Percentiles rank a stretch among this genome's conserved stretches.
These are phyloP conservation scores for Meyerozyma sp. DNA, from an alignment of 1,139 yeast genomes.

Conservation along the genomic window DNA sequence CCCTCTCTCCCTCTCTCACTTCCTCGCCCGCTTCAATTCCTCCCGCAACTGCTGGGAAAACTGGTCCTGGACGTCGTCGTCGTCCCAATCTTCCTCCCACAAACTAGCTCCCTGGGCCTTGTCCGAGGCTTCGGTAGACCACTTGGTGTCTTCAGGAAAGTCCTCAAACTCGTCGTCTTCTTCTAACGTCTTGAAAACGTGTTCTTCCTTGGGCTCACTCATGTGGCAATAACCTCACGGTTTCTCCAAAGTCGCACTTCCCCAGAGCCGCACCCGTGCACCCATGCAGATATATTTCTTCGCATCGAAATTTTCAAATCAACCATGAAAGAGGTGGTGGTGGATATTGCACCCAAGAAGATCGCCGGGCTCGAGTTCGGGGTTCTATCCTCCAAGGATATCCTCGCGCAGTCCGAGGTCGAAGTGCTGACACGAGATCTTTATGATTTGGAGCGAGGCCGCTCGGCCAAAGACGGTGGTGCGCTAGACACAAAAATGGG, in stretches of 20 bases:
- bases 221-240: slow-evolving; percentile 3
- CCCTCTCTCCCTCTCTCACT: neutral
- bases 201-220: slow-evolving; percentile 18
- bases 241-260: too few relatives aligned
- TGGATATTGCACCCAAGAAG: slow-evolving; percentile 83
- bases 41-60: slow-evolving; percentile 65
- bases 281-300: neutral
- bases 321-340: slow-evolving; percentile 66
- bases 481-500: slow-evolving; percentile 95
- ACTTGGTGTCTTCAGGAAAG: slow-evolving; percentile 74
- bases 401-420: slow-evolving; percentile 89
- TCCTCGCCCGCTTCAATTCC: slow-evolving; percentile 23
- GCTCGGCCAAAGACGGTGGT: slow-evolving; percentile 75
- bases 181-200: slow-evolving; percentile 59
- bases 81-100: slow-evolving; percentile 98
- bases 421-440: slow-evolving; percentile 89
- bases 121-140: slow-evolving; percentile 34
- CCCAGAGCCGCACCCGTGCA: neutral
- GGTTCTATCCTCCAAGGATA: slow-evolving; percentile 85
- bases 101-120: slow-evolving; percentile 43
- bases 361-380: slow-evolving; percentile 91
- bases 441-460: slow-evolving; percentile 84
- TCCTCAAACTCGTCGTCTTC: slow-evolving; percentile 96
- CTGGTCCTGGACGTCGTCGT: slow-evolving; percentile 82
- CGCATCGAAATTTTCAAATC: slow-evolving; percentile 1